Conservation (phyloP, 169 alveolate species). For the Amoebophrya sp. region DNA sequence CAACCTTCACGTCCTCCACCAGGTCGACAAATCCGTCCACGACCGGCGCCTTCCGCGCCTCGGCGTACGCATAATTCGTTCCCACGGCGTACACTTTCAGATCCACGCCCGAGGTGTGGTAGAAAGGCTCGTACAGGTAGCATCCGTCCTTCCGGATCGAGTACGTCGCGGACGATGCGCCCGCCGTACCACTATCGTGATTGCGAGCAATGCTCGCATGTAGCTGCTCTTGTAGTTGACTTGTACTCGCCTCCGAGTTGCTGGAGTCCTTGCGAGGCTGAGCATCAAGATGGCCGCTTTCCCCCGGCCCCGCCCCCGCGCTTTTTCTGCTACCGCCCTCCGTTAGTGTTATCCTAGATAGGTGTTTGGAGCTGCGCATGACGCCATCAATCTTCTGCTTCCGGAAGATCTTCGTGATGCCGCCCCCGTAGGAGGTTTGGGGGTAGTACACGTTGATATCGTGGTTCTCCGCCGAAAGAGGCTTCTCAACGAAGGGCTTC, state of each 20-base stretch:
- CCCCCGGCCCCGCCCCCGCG: no score
- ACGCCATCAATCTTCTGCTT: constrained; percentile 57
- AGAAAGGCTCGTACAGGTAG: constrained; percentile 81
- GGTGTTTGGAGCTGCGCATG: constrained; percentile 76
- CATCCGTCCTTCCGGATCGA: no score
- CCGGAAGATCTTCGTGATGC: constrained; percentile 63
- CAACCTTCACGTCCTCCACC: constrained; percentile 82
- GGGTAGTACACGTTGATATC: constrained; percentile 88
- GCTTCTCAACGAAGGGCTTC: constrained; percentile 93
- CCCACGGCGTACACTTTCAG: constrained; percentile 94
- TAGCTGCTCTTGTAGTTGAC: no score
- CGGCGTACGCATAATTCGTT: constrained; percentile 92
- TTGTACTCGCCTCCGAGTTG: no score
- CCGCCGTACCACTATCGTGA: no score
- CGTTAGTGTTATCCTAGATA: no score
- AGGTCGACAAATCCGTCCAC: constrained; percentile 54
- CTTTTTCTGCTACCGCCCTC: no score
- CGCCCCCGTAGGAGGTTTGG: constrained; percentile 77
- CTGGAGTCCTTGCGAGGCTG: no score
- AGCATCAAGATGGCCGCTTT: no score
- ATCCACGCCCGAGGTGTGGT: constrained; percentile 91
- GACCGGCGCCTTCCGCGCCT: constrained; percentile 75
- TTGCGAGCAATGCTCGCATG: no score
- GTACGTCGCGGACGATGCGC: no score
- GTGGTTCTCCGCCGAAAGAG: constrained; percentile 91